phyloP scores from a whole-genome alignment of 441 rosid genomes.

The Adansonia rubrostipa region DNA sequence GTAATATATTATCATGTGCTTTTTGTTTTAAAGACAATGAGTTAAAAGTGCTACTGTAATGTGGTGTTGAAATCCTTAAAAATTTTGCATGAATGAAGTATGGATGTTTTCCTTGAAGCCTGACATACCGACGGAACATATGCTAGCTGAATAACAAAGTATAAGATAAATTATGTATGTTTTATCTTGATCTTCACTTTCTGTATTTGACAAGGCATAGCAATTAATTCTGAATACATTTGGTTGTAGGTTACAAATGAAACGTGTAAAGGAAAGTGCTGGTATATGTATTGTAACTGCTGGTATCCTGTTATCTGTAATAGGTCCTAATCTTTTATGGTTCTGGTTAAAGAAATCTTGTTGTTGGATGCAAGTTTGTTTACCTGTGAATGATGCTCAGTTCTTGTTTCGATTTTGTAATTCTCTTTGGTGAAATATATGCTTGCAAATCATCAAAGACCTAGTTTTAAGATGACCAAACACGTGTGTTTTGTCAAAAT shows the following conservation, averaged over 20 bases:
- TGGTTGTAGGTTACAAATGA: neutral
- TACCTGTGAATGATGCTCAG: neutral
- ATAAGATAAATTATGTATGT: neutral
- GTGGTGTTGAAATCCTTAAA: neutral
- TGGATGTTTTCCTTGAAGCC: neutral
- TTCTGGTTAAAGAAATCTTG: constrained; percentile 4
- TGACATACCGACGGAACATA: constrained; percentile 1
- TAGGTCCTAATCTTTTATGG: neutral
- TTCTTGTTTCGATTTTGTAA: neutral
- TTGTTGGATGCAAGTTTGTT: neutral
- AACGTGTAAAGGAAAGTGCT: neutral
- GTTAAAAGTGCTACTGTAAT: neutral
- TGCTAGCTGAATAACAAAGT: neutral
- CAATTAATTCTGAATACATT: neutral
- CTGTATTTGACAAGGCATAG: neutral
- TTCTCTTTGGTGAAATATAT: neutral
- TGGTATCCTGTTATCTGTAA: neutral
- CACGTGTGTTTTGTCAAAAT: neutral
- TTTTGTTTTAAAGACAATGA: neutral
- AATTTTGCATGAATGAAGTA: neutral
- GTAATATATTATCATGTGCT: neutral
- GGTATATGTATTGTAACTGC: neutral
- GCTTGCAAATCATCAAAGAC: neutral
- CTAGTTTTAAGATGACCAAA: neutral
- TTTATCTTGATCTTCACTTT: neutral